Percentiles rank a stretch among this genome's conserved stretches.
phyloP scores from a whole-genome alignment of 202 grass and related monocot genomes.

The Musa balbisiana region DNA sequence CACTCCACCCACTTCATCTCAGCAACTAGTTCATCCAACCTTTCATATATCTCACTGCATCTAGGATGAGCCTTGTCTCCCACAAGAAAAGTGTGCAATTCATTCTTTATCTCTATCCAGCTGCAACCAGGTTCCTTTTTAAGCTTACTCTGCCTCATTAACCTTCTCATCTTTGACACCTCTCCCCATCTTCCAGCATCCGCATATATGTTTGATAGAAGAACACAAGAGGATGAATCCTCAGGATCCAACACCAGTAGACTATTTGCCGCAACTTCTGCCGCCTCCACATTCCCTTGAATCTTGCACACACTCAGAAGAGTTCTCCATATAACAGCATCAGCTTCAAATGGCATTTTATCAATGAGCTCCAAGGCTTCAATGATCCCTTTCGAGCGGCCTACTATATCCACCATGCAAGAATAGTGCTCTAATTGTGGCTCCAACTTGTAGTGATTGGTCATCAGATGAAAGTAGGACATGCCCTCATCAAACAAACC shows the following conservation, averaged over 20 bases:
- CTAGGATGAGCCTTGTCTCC: slow-evolving; percentile 61
- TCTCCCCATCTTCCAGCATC: slow-evolving; percentile 60
- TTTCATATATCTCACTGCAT: slow-evolving; percentile 50
- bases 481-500: slow-evolving; percentile 58
- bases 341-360: slow-evolving; percentile 70
- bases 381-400: slow-evolving; percentile 46
- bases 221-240: slow-evolving; percentile 74
- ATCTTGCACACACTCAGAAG: slow-evolving; percentile 74
- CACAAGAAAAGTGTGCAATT: slow-evolving; percentile 72
- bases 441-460: slow-evolving; percentile 43
- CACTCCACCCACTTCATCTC: slow-evolving; percentile 62
- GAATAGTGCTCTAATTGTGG: slow-evolving; percentile 77
- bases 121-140: slow-evolving; percentile 94
- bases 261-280: slow-evolving; percentile 60
- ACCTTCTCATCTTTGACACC: slow-evolving; percentile 65
- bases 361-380: slow-evolving; percentile 63
- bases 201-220: slow-evolving; percentile 74
- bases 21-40: slow-evolving; percentile 55
- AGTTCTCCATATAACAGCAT: slow-evolving; percentile 81
- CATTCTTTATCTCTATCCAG: slow-evolving; percentile 74
- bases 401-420: slow-evolving; percentile 88
- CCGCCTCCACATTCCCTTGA: slow-evolving; percentile 47
- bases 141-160: slow-evolving; percentile 57
- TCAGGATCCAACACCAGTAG: slow-evolving; percentile 52
- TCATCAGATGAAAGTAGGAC: slow-evolving; percentile 65